Percentiles rank a stretch among this genome's conserved stretches.
These are phyloP conservation scores for Cladophialophora exuberans DNA, from an alignment of 2,329 filamentous ascomycete genomes.

Conservation along the genomic window DNA sequence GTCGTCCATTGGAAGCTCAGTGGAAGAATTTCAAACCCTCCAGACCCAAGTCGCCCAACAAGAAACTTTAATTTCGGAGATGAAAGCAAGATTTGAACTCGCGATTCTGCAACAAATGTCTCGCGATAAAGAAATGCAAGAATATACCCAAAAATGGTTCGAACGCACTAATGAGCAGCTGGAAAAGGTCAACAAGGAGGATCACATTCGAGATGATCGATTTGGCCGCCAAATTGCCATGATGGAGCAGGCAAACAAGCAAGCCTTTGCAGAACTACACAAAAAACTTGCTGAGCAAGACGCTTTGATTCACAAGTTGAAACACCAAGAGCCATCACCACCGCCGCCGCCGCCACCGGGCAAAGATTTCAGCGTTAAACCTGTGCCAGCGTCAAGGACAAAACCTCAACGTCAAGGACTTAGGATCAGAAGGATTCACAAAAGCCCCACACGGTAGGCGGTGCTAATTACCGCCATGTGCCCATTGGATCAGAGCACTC, in stretches of 20 bases:
- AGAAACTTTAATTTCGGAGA: conserved; percentile 8
- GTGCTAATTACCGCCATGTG: too few species aligned
- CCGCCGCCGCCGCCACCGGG: neutral
- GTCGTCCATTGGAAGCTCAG: neutral
- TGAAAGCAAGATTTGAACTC: conserved; percentile 18
- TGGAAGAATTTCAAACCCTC: conserved; percentile 8
- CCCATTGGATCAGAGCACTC: too few species aligned
- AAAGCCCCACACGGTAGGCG: too few species aligned
- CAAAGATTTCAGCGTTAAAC: too few species aligned
- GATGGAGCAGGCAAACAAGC: conserved; percentile 13
- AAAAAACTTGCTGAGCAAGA: conserved; percentile 13
- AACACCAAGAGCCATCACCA: neutral
- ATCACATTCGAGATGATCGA: too few species aligned
- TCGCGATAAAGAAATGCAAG: conserved; percentile 8
- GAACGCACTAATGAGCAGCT: conserved; percentile 7
- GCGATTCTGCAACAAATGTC: conserved; percentile 12
- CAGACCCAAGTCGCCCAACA: conserved; percentile 10
- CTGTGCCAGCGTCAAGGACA: too few species aligned
- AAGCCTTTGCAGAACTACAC: too few species aligned
- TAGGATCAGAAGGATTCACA: too few species aligned
- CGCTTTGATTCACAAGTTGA: conserved; percentile 10
- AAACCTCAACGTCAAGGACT: too few species aligned
- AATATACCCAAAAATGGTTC: conserved; percentile 14
- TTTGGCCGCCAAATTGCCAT: too few species aligned
- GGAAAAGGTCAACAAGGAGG: conserved; percentile 13